Evolutionary conservation across 2,329 filamentous ascomycete species (phyloP), one percentile per base, ranked within the genome.

Genomic region (Penicillium sp.): DNA sequence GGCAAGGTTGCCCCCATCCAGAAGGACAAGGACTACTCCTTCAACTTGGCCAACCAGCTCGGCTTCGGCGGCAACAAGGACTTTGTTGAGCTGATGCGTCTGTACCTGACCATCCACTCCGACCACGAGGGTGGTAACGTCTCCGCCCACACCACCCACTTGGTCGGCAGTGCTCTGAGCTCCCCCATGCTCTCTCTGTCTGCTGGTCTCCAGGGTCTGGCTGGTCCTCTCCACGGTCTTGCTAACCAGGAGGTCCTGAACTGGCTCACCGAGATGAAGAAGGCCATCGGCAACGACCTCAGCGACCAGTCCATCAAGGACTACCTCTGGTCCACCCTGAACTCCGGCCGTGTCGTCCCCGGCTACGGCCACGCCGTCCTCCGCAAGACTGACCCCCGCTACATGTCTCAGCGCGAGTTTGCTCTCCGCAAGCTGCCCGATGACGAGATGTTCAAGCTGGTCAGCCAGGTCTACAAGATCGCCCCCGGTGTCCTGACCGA

Each of bases 401-500:
- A 98, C 83, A 89, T 88, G 70, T 94, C 90, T 61, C 93, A 98
- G 83, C 90, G 93, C 79, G 86, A 90, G 73, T 98, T 98, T 65
- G 93, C 91, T 56, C 88, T 90, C 65, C 81, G 88, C 79, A 88
- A 96, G 73, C 84, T 96, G 72, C 88, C 91, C 69, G 82, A 95
- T 67, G 93, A 97, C 82, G 90, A 91, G 66, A 94, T 98, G 90
- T 98, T 96, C 88, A 90, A 98, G 84, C 88, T 98, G 63, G 93
- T 98, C 78, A 94, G 88, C 82, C 93, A 98, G 80, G 93, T 98
- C 64, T 98, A 97, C 88, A 98, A 98, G 88, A 97, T 98, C 66
- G 93, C 93, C 58, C 93, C 93, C 58, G 87, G 86, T 67, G 93
- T 98, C 66, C 81, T 98, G 72, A 98, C 93, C 60, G 90, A 98